Conservation (phyloP, 2,329 filamentous ascomycete genomes). For the Stachybotrys chartarum region DNA sequence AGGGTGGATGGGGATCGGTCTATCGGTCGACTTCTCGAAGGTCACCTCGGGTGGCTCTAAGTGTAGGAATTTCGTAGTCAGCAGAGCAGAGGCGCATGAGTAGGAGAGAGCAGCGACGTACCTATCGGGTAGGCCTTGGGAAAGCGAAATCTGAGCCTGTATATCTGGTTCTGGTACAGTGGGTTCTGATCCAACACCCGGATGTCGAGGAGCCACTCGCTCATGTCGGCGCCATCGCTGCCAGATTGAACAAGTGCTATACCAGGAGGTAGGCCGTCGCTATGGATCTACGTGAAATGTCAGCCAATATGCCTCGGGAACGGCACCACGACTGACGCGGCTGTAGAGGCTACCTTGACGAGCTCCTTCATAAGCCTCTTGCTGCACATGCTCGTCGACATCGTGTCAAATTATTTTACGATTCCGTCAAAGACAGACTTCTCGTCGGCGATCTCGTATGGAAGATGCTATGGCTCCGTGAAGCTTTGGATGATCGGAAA, state of each 20-base stretch:
- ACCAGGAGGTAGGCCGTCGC: conserved; percentile 51
- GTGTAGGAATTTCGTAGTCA: background rate
- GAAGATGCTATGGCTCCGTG: background rate
- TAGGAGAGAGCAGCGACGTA: conserved; percentile 28
- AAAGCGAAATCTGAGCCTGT: conserved; percentile 84
- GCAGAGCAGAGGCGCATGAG: background rate
- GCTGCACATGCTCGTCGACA: conserved; percentile 40
- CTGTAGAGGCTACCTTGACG: conserved; percentile 35
- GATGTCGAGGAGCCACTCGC: conserved; percentile 88
- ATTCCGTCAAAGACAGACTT: background rate
- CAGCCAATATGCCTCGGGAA: background rate
- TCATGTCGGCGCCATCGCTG: conserved; percentile 63
- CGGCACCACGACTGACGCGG: background rate
- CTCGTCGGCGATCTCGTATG: background rate
- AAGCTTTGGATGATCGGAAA: background rate
- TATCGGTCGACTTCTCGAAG: conserved; percentile 61
- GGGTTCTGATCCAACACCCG: conserved; percentile 85
- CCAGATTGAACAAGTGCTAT: conserved; percentile 69
- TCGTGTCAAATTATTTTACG: conserved; percentile 6
- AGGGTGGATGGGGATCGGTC: conserved; percentile 84
- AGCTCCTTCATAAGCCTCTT: conserved; percentile 56
- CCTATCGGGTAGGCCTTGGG: conserved; percentile 82
- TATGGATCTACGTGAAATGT: conserved; percentile 39
- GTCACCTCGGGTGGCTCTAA: conserved; percentile 91
- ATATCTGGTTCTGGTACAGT: conserved; percentile 72